phyloP scores from a whole-genome alignment of 129 eudicot genomes.

The Deinandra increscens region DNA sequence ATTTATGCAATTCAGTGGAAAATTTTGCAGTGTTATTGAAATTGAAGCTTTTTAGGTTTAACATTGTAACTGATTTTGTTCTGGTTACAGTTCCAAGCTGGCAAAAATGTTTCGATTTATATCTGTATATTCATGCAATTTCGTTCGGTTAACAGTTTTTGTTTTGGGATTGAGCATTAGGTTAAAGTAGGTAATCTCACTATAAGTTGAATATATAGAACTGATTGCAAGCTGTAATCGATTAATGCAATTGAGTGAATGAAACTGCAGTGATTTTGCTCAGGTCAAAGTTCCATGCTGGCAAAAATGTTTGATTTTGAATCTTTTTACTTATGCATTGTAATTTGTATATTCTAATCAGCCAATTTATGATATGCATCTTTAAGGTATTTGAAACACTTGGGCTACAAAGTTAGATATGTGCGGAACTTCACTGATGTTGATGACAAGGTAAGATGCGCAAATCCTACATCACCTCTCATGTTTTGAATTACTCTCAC shows the following conservation, averaged over 20 bases:
- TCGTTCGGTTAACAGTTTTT: background rate
- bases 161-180: background rate
- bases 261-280: too few species aligned
- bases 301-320: background rate
- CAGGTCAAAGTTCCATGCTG: background rate
- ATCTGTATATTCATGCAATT: background rate
- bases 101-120: background rate
- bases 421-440: slow-evolving; percentile 90
- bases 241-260: too few species aligned
- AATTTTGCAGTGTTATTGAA: too few species aligned
- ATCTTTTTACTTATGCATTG: background rate
- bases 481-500: background rate
- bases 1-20: too few species aligned
- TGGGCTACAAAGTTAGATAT: slow-evolving; percentile 77
- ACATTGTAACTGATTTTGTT: too few species aligned
- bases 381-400: slow-evolving; percentile 60
- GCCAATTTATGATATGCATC: background rate
- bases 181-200: background rate
- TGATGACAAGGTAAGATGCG: slow-evolving; percentile 79
- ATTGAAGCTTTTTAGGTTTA: too few species aligned
- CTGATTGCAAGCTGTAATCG: too few species aligned
- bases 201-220: too few species aligned
- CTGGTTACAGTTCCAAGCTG: too few species aligned
- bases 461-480: background rate
- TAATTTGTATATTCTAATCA: slow-evolving; percentile 1